These are phyloP conservation scores for Alternaria angustiovoidea DNA, from an alignment of 2,329 filamentous ascomycete species.

Conservation along the genomic window DNA sequence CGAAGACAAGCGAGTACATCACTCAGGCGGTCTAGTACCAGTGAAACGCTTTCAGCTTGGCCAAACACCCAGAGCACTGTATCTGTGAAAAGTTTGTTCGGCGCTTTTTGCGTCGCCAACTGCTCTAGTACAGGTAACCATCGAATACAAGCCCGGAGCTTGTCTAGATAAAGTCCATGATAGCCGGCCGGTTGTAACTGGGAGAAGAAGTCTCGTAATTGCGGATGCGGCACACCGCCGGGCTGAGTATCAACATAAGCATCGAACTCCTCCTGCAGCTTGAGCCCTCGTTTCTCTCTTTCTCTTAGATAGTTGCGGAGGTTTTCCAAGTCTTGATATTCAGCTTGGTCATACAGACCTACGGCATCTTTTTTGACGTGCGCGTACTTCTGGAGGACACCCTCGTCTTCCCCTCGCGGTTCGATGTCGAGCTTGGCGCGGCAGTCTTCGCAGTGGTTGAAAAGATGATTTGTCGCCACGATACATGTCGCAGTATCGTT, in stretches of 20 bases:
- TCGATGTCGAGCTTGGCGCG: not conserved
- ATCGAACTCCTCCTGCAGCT: not conserved
- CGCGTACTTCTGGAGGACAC: not conserved
- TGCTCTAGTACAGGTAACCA: not conserved
- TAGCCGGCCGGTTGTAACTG: not conserved
- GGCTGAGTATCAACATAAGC: not conserved
- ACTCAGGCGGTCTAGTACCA: not conserved
- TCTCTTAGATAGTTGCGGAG: not conserved
- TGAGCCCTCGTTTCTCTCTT: not conserved
- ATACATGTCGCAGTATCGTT: not conserved
- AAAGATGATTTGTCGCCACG: not conserved
- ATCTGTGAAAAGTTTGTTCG: not conserved
- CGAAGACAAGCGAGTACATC: not conserved
- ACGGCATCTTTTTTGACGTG: not conserved
- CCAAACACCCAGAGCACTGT: not conserved
- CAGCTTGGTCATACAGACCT: not conserved
- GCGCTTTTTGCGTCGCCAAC: not conserved
- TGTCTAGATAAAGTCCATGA: not conserved
- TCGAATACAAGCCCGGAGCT: not conserved
- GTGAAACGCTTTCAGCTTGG: not conserved
- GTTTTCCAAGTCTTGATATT: not conserved
- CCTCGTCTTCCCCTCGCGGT: not conserved
- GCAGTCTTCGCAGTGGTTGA: not conserved
- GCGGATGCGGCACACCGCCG: not conserved
- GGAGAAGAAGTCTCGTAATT: not conserved